phyloP scores from a whole-genome alignment of 805 yeast species.

The Candida adriatica region DNA sequence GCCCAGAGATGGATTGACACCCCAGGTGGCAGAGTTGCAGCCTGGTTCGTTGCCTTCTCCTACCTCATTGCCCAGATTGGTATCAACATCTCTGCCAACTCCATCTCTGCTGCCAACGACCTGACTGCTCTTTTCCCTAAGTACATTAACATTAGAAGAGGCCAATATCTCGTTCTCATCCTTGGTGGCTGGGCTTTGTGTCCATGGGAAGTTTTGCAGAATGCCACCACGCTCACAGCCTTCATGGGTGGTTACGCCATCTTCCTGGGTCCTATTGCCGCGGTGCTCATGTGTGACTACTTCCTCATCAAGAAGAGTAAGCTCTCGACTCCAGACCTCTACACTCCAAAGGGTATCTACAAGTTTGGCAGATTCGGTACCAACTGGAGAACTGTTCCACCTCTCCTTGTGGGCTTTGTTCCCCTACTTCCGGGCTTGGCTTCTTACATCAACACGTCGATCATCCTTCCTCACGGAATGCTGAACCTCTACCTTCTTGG shows the following conservation, averaged over 20 bases:
- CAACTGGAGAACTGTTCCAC: constrained; percentile 11
- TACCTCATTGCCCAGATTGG: constrained; percentile 73
- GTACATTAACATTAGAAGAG: constrained; percentile 60
- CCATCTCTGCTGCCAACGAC: constrained; percentile 63
- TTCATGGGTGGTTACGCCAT: constrained; percentile 15
- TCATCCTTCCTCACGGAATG: constrained; percentile 5
- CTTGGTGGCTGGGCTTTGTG: constrained; percentile 14
- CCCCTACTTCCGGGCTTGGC: constrained; percentile 14
- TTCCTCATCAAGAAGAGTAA: constrained; percentile 10
- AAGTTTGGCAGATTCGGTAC: constrained; percentile 8
- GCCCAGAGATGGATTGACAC: constrained; percentile 14
- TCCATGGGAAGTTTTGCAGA: constrained; percentile 14
- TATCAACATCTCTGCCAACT: constrained; percentile 65
- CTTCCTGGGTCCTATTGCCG: constrained; percentile 14
- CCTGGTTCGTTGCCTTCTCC: constrained; percentile 59
- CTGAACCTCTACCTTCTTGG: constrained; percentile 11
- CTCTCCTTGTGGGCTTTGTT: constrained; percentile 10
- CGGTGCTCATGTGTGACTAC: constrained; percentile 12
- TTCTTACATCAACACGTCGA: constrained; percentile 9
- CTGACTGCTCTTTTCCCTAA: constrained; percentile 58
- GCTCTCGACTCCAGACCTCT: constrained; percentile 5
- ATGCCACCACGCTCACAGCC: constrained; percentile 11
- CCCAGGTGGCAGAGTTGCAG: constrained; percentile 65
- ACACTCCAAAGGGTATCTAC: constrained; percentile 9
- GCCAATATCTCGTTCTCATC: constrained; percentile 10